phyloP scores from a whole-genome alignment of 495 filamentous ascomycete genomes.

The Aspergillus diversus region DNA sequence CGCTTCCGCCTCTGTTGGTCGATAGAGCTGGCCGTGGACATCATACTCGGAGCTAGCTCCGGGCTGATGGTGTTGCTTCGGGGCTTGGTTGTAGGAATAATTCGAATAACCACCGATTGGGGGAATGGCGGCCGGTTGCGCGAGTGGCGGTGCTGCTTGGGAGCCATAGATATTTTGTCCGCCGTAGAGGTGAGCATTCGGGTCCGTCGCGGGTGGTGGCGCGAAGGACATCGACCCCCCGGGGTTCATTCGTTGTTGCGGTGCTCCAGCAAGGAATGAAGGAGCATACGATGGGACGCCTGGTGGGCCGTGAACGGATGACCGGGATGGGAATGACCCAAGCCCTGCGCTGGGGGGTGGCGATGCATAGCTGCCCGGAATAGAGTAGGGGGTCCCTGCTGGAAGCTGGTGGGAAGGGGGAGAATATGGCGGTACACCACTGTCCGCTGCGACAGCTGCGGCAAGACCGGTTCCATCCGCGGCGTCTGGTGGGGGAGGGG shows the following conservation, averaged over 20 bases:
- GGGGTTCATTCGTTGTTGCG: constrained; percentile 17
- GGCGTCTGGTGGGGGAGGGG: constrained; percentile 78
- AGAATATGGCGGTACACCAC: constrained; percentile 42
- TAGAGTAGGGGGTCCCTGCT: constrained; percentile 34
- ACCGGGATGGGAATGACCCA: constrained; percentile 32
- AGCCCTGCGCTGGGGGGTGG: constrained; percentile 44
- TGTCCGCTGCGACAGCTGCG: constrained; percentile 68
- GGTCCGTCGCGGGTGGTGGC: constrained; percentile 48
- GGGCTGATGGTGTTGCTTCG: constrained; percentile 35
- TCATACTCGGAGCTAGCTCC: constrained; percentile 54
- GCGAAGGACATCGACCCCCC: constrained; percentile 42
- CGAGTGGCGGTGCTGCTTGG: constrained; percentile 22
- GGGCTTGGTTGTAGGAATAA: constrained; percentile 54
- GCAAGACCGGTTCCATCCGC: constrained; percentile 70
- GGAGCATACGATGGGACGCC: constrained; percentile 40
- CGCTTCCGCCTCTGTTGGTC: constrained; percentile 70
- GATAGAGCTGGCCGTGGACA: constrained; percentile 77
- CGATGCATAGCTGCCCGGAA: constrained; percentile 37
- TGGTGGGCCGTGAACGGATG: constrained; percentile 31
- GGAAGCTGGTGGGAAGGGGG: constrained; percentile 42
- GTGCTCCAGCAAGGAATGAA: constrained; percentile 30
- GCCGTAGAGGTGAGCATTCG: constrained; percentile 46
- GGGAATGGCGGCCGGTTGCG: constrained; percentile 23
- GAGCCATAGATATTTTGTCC: constrained; percentile 15
- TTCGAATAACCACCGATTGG: constrained; percentile 57